These are phyloP conservation scores for Solanum habrochaites DNA, from an alignment of 257 asterid genomes.

Conservation along the genomic window DNA sequence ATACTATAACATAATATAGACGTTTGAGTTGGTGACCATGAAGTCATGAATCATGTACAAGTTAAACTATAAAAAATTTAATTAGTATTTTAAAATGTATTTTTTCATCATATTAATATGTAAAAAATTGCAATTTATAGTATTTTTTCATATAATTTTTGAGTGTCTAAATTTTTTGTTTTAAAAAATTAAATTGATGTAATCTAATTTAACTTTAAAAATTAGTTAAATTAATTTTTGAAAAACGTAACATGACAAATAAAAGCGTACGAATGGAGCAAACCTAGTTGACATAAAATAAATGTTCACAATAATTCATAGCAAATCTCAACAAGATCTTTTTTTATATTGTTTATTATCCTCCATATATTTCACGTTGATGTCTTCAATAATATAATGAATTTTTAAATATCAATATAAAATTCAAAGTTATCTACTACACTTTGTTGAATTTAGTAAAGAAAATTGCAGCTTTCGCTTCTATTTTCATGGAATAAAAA, in stretches of 20 bases:
- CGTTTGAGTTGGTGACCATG: neutral
- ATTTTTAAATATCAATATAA: neutral
- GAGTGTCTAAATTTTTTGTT: no score
- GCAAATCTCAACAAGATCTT: neutral
- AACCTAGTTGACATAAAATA: neutral
- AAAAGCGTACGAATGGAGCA: rapidly evolving
- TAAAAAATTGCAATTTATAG: no score
- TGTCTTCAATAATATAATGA: neutral
- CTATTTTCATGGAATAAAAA: neutral
- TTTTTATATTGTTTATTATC: no score
- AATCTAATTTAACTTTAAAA: no score
- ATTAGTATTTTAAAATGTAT: no score
- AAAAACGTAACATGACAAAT: rapidly evolving
- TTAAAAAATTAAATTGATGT: no score
- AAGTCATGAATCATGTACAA: neutral
- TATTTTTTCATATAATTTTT: no score
- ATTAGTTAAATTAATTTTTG: rapidly evolving
- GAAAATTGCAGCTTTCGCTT: neutral
- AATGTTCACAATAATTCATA: neutral
- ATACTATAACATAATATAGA: no score
- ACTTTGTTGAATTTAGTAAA: neutral
- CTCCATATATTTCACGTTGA: neutral
- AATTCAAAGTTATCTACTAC: neutral
- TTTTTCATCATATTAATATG: no score
- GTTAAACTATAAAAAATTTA: no score